Percentiles rank a stretch among this genome's conserved stretches.
These are phyloP conservation scores for Boechera stricta DNA, from an alignment of 345 rosid species.

Conservation along the genomic window DNA sequence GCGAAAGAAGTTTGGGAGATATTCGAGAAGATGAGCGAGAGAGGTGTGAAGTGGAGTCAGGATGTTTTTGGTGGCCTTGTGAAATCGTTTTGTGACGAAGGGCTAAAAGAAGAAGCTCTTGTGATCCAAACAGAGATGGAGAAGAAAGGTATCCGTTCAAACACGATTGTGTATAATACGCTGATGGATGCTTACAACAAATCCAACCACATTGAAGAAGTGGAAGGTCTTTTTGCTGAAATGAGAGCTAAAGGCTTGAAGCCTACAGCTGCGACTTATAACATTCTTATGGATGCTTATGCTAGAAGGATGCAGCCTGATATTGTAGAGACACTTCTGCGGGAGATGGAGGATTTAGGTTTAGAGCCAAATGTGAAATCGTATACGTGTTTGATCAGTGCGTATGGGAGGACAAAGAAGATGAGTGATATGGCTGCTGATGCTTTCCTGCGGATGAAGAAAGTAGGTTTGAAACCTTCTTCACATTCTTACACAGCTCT, in stretches of 20 bases:
- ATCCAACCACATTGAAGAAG: slow-evolving; percentile 76
- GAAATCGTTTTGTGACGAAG: slow-evolving; percentile 87
- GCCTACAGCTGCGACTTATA: slow-evolving; percentile 66
- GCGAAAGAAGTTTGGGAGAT: slow-evolving; percentile 85
- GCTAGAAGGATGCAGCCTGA: slow-evolving; percentile 92
- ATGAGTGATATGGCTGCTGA: slow-evolving; percentile 89
- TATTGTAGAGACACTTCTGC: slow-evolving; percentile 65
- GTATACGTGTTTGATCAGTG: slow-evolving; percentile 76
- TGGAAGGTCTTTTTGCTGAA: slow-evolving; percentile 82
- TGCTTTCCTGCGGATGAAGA: slow-evolving; percentile 79
- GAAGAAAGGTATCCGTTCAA: slow-evolving; percentile 72
- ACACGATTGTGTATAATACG: slow-evolving; percentile 70
- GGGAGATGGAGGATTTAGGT: slow-evolving; percentile 69
- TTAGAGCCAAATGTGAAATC: slow-evolving; percentile 72
- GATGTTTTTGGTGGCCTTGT: slow-evolving; percentile 74
- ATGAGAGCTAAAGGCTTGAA: slow-evolving; percentile 67
- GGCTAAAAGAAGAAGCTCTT: slow-evolving; percentile 78
- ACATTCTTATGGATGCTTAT: slow-evolving; percentile 85
- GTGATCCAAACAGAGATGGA: slow-evolving; percentile 85
- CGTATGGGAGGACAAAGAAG: slow-evolving; percentile 75
- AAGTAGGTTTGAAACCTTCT: slow-evolving; percentile 69
- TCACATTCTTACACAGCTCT: slow-evolving; percentile 86
- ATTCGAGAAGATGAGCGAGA: slow-evolving; percentile 75
- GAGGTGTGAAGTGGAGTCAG: slow-evolving; percentile 75
- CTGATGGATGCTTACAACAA: slow-evolving; percentile 83